Conservation (phyloP, 176 grass and related monocot species). For the sorghum (Sorghum bicolor) region DNA sequence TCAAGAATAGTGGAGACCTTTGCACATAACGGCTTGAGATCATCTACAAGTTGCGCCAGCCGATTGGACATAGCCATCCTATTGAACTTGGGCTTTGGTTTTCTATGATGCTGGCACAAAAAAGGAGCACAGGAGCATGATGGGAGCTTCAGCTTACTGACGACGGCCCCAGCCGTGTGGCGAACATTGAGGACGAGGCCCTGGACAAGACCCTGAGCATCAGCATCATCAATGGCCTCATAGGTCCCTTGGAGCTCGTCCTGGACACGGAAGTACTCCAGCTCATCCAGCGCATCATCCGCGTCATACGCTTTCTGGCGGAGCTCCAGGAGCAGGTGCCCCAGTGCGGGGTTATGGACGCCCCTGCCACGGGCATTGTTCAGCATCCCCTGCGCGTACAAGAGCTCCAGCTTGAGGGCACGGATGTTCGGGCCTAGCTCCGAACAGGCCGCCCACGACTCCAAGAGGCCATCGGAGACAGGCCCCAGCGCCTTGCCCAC, state of each 20-base stretch:
- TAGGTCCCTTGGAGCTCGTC: background rate
- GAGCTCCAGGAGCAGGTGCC: background rate
- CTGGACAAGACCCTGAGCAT: background rate
- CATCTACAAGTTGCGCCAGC: background rate
- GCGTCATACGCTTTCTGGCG: background rate
- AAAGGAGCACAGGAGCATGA: background rate
- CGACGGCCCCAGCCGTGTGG: background rate
- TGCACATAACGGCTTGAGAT: too few species aligned
- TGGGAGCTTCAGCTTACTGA: background rate
- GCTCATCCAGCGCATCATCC: background rate
- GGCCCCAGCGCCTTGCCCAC: background rate
- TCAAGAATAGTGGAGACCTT: background rate
- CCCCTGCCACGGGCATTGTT: background rate
- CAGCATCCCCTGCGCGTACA: background rate
- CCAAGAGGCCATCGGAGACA: background rate
- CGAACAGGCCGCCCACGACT: background rate
- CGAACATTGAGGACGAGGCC: background rate
- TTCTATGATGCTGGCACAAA: background rate
- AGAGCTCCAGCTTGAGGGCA: background rate
- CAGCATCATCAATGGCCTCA: background rate
- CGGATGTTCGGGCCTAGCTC: background rate
- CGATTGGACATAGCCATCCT: background rate
- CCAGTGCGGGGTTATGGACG: background rate
- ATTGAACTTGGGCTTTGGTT: background rate
- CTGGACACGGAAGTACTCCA: conserved; percentile 18